phyloP scores from a whole-genome alignment of 2,329 filamentous ascomycete genomes.

The Hypoxylon sp. region DNA sequence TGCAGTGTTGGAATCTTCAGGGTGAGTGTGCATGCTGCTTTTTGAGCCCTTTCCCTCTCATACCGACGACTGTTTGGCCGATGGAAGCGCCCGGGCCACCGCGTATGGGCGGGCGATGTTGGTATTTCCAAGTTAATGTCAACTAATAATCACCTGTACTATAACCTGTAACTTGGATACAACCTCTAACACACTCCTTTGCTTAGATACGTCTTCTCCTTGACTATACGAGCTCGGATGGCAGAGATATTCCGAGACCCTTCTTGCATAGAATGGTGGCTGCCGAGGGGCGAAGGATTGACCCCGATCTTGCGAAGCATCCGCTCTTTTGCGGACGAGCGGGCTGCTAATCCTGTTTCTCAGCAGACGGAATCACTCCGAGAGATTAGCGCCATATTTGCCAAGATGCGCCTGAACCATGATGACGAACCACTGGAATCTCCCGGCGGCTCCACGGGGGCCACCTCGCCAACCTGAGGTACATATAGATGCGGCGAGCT shows the following conservation, averaged over 20 bases:
- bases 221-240: conserved; percentile 76
- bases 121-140: neutral
- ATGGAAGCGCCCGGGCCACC: neutral
- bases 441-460: conserved; percentile 29
- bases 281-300: conserved; percentile 81
- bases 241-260: conserved; percentile 76
- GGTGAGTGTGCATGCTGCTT: conserved; percentile 63
- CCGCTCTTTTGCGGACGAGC: conserved; percentile 81
- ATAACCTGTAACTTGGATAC: neutral
- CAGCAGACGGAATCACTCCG: conserved; percentile 70
- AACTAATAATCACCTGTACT: neutral
- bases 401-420: conserved; percentile 62
- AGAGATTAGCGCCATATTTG: conserved; percentile 78
- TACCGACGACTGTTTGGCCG: neutral
- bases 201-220: conserved; percentile 81
- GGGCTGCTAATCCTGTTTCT: conserved; percentile 67
- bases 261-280: conserved; percentile 84
- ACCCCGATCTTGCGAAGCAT: conserved; percentile 77
- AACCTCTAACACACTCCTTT: conserved; percentile 13
- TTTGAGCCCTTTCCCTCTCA: conserved; percentile 2
- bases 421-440: conserved; percentile 29
- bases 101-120: neutral
- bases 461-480: conserved; percentile 19
- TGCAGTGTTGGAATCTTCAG: conserved; percentile 77
- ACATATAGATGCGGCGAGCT: conserved; percentile 13